phyloP scores from a whole-genome alignment of 1,139 yeast genomes.

The Yamadazyma friedrichii region DNA sequence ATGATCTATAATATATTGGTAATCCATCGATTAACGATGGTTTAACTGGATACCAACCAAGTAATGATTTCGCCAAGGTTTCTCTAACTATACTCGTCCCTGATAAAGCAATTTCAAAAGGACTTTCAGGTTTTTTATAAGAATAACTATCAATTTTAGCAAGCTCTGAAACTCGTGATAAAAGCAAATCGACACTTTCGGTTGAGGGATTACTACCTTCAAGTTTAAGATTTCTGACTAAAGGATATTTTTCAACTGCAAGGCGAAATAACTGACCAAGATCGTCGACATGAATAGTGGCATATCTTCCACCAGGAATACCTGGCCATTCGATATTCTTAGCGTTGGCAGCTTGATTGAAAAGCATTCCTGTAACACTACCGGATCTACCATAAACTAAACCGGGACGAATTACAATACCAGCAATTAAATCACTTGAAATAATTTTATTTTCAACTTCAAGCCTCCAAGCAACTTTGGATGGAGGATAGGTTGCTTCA shows the following conservation, averaged over 20 bases:
- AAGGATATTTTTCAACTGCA: slow-evolving; percentile 1
- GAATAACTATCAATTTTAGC: background rate
- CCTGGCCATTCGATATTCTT: background rate
- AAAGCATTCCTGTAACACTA: background rate
- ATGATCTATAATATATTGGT: background rate
- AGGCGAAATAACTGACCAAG: background rate
- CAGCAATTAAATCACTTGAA: background rate
- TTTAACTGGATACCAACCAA: slow-evolving; percentile 1
- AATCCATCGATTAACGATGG: background rate
- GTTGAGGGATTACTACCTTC: background rate
- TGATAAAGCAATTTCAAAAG: slow-evolving; percentile 1
- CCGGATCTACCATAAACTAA: background rate
- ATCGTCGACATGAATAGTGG: background rate
- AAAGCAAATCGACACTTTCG: background rate
- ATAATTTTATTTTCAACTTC: background rate
- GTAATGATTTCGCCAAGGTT: background rate
- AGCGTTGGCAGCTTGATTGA: background rate
- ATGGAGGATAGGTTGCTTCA: background rate
- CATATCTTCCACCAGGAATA: slow-evolving; percentile 1
- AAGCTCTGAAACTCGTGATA: background rate
- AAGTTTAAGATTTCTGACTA: background rate
- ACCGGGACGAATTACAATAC: slow-evolving; percentile 1
- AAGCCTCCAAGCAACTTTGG: background rate
- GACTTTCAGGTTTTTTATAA: background rate
- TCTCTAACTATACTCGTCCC: background rate